Base-by-base conservation (phyloP, 1,284 basidiomycete genomes). In the Rhodotorula sp. region DNA sequence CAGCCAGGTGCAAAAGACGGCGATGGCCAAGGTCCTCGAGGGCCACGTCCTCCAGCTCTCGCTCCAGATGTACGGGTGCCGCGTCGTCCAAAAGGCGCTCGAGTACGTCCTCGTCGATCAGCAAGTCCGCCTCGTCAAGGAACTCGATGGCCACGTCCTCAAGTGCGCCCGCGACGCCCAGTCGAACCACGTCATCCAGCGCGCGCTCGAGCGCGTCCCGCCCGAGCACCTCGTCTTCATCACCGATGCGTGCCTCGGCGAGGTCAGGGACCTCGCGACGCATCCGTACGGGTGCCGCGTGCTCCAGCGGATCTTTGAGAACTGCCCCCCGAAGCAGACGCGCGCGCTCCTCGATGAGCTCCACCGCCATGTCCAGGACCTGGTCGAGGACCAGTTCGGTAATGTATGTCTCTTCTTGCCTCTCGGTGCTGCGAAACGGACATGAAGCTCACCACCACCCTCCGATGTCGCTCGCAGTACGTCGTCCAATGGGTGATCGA, bases 251-350 rank as follows among this genome's bases (percentile, higher is more conserved):
- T 97, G 98, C 84, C 84, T 86, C 18, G 91, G 91, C 6, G 89
- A 90, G 76, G 91, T 97, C n/a, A 87, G 87, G 72, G 87, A 89
- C 66, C 84, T 99, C 28, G 89, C 94, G 1, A 90, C 89, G 1
- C 94, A 99, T 80, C 89, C 93, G 1, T 98, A 95, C 77, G 94
- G 94, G 0, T 99, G 97, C 79, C 88, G 97, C 15, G 97, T 99
- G 21, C 85, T 99, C 28, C 97, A 99, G 81, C 86, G 93, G 66
- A 92, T 91, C 79, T 89, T 99, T 70, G 94, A 97, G 80, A 87
- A 92, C 77, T 85, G 97, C 54, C 86, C 88, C 0, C 85, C 88
- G 28, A 54, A 59, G 5, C 86, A 88, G 69, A 88, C 87, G 0
- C 85, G 89, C 55, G 85, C 87, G 1, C 83, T 99, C 49, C 84